A percentile compares a stretch with the other conserved stretches of the same genome.
These are phyloP conservation scores for Acanthamoeba quina DNA, from an alignment of 208 protist genomes.

Conservation along the genomic window DNA sequence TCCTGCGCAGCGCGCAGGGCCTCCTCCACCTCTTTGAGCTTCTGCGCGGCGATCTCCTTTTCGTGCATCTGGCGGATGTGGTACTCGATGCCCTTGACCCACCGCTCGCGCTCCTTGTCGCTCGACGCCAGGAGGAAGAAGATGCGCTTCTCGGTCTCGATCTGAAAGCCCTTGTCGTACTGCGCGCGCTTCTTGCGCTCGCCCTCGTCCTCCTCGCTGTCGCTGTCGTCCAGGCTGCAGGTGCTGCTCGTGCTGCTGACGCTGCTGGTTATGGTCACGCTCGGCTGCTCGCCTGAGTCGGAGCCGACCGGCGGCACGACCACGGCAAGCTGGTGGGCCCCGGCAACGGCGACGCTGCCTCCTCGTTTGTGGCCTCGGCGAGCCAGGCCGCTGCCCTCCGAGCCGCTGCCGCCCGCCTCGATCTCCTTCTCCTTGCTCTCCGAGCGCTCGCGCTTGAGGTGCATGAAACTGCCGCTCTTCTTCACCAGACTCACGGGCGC, in stretches of 20 bases:
- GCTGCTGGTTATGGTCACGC: no score
- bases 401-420: not conserved
- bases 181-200: not conserved
- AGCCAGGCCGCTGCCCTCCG: not conserved
- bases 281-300: no score
- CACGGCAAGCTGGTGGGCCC: not conserved
- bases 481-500: not conserved
- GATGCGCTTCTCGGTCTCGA: conserved; percentile 25
- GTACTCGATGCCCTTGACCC: conserved; percentile 29
- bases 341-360: not conserved
- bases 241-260: not conserved
- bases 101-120: not conserved
- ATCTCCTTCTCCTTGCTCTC: conserved; percentile 22
- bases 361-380: not conserved
- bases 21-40: not conserved
- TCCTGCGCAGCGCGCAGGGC: not conserved
- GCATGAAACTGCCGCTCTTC: not conserved
- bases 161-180: not conserved
- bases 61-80: not conserved
- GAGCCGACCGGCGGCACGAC: not conserved
- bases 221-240: not conserved
- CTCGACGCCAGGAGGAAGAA: not conserved
- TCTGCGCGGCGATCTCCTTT: not conserved
- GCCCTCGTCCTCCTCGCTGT: conserved; percentile 3
- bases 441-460: not conserved